Conservation (phyloP, 2,329 filamentous ascomycete species). For the Venturia effusa region DNA sequence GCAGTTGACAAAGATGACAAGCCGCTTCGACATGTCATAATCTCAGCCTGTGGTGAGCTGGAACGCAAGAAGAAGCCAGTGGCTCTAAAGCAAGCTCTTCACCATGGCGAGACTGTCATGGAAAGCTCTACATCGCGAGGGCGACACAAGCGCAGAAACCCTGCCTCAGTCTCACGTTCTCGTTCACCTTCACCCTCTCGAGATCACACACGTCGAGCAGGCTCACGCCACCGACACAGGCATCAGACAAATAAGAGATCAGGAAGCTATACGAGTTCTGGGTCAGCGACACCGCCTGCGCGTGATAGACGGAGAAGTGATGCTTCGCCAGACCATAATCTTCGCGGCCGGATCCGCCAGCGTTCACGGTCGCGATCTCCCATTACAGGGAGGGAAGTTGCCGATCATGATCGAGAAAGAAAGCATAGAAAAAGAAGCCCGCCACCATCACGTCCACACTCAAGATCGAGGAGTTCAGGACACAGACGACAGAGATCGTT, state of each 20-base stretch:
- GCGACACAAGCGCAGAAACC: conserved; percentile 12
- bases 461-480: conserved; percentile 14
- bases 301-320: conserved; percentile 24
- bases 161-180: conserved; percentile 4
- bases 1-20: conserved; percentile 26
- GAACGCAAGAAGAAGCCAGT: conserved; percentile 21
- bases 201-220: conserved; percentile 18
- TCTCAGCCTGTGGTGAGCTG: conserved; percentile 29
- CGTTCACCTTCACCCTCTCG: conserved; percentile 20
- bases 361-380: conserved; percentile 17
- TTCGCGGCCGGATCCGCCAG: conserved; percentile 22
- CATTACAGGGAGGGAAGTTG: conserved; percentile 17
- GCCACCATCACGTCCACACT: conserved; percentile 21
- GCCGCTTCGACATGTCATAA: conserved; percentile 25
- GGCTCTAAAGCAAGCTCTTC: conserved; percentile 11
- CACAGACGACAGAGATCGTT: conserved; percentile 29
- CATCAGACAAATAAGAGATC: conserved; percentile 22
- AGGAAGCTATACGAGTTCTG: conserved; percentile 18
- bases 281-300: conserved; percentile 15
- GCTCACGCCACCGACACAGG: conserved; percentile 17
- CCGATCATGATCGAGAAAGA: conserved; percentile 3
- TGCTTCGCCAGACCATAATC: conserved; percentile 24
- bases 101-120: conserved; percentile 8
- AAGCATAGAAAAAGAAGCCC: conserved; percentile 21
- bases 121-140: conserved; percentile 11